Base-by-base conservation (phyloP, 352 stramenopile genomes). In the Plasmopara viticola region DNA sequence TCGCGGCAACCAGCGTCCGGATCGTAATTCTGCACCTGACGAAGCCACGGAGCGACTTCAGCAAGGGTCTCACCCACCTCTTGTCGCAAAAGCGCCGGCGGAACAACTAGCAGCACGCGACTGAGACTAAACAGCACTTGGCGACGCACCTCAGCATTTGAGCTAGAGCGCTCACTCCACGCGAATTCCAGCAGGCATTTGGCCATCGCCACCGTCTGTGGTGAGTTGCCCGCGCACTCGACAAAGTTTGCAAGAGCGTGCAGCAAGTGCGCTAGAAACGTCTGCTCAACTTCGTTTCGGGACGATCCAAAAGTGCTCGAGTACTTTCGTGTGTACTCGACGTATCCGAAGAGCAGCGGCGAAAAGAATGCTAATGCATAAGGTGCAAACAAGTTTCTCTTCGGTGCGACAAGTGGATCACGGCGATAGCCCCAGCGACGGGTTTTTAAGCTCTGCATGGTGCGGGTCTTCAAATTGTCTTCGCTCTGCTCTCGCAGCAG, bases 41-140 rank as follows among this genome's bases (percentile, higher is more conserved):
- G 63, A 14, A 91, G 62, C 80, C 80, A 91, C 0, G 60, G 60
- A 10, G 67, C 59, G 17, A 89, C 58, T 14, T 84, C 54, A 7
- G 64, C 48, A 7, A 88, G 43, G 17, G 61, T 54, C 2, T 83
- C 62, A 2, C 74, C 72, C 28, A 78, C 57, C 31, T 90, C 78
- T 40, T 84, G 78, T 0, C 63, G 60, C 47, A 89, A 38, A 14
- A 91, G 39, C 18, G 70, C 68, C 14, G 80, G 66, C 13, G 80
- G 68, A 15, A 76, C 70, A 3, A 87, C 74, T 2, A 91, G 51
- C 38, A 91, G 48, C 46, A 87, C 74, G 44, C 78, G 80, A 53
- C 80, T 89, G n/a, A 87, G 49, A 45, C 66, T 68, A 35, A 82
- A 91, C 15, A 89, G 44, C 29, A 91, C 80, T 48, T 91, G 80